A percentile compares a stretch with the other conserved stretches of the same genome.
Evolutionary conservation across 164 flowering plant species (phyloP).

Genomic region (Amborella trichopoda): DNA sequence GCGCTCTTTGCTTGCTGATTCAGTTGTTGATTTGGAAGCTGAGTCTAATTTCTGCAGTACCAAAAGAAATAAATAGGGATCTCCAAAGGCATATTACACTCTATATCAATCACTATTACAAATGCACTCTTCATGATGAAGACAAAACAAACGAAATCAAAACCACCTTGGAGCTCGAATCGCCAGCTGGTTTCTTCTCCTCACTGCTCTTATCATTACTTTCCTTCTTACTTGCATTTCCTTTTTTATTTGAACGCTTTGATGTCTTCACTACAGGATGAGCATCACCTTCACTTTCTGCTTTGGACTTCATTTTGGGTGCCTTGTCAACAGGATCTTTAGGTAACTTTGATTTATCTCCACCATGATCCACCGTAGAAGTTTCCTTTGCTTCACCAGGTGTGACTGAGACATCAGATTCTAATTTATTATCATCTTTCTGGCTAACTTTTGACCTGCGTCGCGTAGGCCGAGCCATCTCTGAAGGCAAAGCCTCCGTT

Average conservation of each 20-base stretch:
- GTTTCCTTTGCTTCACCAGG: conserved; percentile 7
- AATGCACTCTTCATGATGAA: no score
- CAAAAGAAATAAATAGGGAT: no score
- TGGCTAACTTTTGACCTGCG: conserved; percentile 18
- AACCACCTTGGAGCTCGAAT: conserved; percentile 15
- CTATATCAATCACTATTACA: no score
- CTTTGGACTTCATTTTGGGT: conserved; percentile 15
- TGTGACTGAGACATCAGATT: conserved; percentile 7
- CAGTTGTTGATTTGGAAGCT: no score
- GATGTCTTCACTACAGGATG: conserved; percentile 24
- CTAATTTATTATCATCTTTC: conserved; percentile 16
- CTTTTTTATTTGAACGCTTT: conserved; percentile 16
- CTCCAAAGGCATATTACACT: no score
- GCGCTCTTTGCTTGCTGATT: no score
- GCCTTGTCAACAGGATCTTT: conserved; percentile 16
- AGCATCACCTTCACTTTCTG: conserved; percentile 20
- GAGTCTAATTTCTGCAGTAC: no score
- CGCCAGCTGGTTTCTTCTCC: conserved; percentile 12
- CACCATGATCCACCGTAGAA: conserved; percentile 7
- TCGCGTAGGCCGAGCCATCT: conserved; percentile 21
- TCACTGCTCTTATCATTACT: not conserved
- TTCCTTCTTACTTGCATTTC: conserved; percentile 6
- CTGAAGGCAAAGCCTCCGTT: conserved; percentile 11
- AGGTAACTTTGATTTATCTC: conserved; percentile 15
- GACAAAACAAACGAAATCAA: not conserved